phyloP scores from a whole-genome alignment of 2,329 filamentous ascomycete genomes.

The Proliferodiscus dingleyae region DNA sequence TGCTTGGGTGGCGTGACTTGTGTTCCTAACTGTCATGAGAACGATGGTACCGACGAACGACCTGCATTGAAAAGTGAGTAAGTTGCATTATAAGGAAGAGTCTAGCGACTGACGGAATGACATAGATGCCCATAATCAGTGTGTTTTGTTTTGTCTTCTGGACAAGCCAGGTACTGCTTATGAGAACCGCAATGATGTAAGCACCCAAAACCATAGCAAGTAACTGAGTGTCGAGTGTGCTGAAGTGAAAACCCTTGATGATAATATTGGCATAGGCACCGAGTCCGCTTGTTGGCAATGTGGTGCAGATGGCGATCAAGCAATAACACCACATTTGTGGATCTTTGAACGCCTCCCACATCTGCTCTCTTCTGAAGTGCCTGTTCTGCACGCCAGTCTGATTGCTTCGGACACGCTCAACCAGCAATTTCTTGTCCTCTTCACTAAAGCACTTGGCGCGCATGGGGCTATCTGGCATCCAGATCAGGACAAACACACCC shows the following conservation, averaged over 20 bases:
- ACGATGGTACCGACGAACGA: conserved; percentile 69
- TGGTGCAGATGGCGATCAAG: conserved; percentile 53
- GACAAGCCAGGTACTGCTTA: conserved; percentile 62
- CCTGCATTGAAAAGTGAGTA: conserved; percentile 54
- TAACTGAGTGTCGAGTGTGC: conserved; percentile 62
- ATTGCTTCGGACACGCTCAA: conserved; percentile 51
- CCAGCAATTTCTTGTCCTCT: conserved; percentile 28
- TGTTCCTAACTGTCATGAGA: conserved; percentile 62
- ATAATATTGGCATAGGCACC: conserved; percentile 72
- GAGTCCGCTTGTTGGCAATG: conserved; percentile 66
- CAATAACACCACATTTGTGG: conserved; percentile 51
- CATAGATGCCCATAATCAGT: conserved; percentile 59
- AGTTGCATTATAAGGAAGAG: neutral
- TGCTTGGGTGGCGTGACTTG: conserved; percentile 52
- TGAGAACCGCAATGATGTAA: conserved; percentile 67
- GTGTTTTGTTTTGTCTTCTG: conserved; percentile 67
- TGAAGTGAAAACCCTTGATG: conserved; percentile 65
- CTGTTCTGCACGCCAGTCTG: conserved; percentile 52
- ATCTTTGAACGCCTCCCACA: conserved; percentile 51
- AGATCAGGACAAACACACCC: conserved; percentile 36
- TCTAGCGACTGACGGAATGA: conserved; percentile 52
- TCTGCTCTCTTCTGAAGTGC: conserved; percentile 45
- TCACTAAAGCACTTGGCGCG: conserved; percentile 19
- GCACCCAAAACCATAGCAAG: conserved; percentile 70
- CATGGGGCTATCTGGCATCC: conserved; percentile 21